Percentiles rank a stretch among this genome's conserved stretches.
Evolutionary conservation across 2,329 filamentous ascomycete genomes (phyloP).

Genomic region (Lachnellula suecica): DNA sequence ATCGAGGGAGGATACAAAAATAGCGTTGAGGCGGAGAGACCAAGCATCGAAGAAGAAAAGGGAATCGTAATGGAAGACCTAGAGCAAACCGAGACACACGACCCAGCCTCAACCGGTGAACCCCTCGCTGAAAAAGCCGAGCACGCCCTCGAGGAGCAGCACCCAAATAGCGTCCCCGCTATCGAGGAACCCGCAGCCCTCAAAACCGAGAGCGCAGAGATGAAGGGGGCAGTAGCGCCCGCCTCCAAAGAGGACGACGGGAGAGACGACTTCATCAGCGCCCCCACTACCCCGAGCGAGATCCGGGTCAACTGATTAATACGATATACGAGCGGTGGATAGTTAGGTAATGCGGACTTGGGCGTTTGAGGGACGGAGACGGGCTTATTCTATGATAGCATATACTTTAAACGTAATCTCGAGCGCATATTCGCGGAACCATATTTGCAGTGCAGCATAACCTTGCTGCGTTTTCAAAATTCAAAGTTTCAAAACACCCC

Average conservation of each 20-base stretch:
- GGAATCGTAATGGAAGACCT: conserved; percentile 5
- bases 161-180: not conserved
- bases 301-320: conserved; percentile 10
- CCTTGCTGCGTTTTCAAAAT: too few species aligned
- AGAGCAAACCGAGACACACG: conserved; percentile 1
- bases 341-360: too few species aligned
- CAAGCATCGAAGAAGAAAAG: conserved; percentile 10
- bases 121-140: not conserved
- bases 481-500: too few species aligned
- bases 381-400: too few species aligned
- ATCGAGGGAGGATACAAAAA: too few species aligned
- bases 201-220: not conserved
- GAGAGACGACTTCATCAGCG: conserved; percentile 20
- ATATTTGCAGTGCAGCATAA: too few species aligned
- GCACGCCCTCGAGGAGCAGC: not conserved
- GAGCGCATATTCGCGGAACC: too few species aligned
- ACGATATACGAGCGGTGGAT: not conserved
- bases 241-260: conserved; percentile 7
- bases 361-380: too few species aligned
- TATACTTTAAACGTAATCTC: too few species aligned
- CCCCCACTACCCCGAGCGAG: conserved; percentile 18
- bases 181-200: not conserved
- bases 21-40: conserved; percentile 4
- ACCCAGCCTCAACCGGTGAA: not conserved
- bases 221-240: not conserved